Percentiles rank a stretch among this genome's conserved stretches.
Evolutionary conservation across 2,329 filamentous ascomycete genomes (phyloP).

Genomic region (Xylaria sp.): DNA sequence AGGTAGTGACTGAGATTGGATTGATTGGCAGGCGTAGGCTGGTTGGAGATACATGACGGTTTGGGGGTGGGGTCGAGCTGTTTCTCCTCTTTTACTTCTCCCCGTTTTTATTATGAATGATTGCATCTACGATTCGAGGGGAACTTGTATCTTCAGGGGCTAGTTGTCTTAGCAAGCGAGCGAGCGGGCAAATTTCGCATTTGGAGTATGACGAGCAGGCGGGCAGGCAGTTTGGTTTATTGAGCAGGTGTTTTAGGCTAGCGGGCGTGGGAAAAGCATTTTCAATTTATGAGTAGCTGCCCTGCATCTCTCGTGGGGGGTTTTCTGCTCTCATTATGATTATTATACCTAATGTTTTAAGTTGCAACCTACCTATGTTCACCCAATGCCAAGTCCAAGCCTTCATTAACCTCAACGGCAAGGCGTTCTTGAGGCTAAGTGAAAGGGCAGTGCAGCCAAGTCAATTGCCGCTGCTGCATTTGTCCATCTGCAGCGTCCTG

Average conservation of each 20-base stretch:
- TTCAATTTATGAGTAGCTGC: slow-evolving; percentile 9
- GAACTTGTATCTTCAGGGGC: neutral
- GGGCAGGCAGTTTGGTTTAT: slow-evolving; percentile 4
- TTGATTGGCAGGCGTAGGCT: neutral
- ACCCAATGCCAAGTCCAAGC: no score
- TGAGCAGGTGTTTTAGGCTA: slow-evolving; percentile 8
- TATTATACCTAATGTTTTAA: neutral
- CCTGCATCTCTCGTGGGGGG: neutral
- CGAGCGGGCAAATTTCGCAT: slow-evolving; percentile 4
- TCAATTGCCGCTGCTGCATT: no score
- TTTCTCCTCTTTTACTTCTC: neutral
- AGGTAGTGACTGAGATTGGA: neutral
- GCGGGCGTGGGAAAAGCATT: slow-evolving; percentile 24
- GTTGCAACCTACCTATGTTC: neutral
- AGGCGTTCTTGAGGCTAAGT: no score
- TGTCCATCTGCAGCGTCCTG: no score
- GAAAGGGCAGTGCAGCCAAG: no score
- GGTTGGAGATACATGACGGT: neutral
- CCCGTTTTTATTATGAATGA: slow-evolving; percentile 12
- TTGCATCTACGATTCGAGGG: slow-evolving; percentile 14
- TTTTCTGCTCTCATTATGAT: neutral
- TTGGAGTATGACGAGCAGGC: slow-evolving; percentile 1
- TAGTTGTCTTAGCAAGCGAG: slow-evolving; percentile 3
- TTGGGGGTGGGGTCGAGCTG: neutral
- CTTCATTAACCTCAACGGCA: no score